These are phyloP conservation scores for Fusarium aywerte DNA, from an alignment of 2,329 filamentous ascomycete genomes.

Conservation along the genomic window DNA sequence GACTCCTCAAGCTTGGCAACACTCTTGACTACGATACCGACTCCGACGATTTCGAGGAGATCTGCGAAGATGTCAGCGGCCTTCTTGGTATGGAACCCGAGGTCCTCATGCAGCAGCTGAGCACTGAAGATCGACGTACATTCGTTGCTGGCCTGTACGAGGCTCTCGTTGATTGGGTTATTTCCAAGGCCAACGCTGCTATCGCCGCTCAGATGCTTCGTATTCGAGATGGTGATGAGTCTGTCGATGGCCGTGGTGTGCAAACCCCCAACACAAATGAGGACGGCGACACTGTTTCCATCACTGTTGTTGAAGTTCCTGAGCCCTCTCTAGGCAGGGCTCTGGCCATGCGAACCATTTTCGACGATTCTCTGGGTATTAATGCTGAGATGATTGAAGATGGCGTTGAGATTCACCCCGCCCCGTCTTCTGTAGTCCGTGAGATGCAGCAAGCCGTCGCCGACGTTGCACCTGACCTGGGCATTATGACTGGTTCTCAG, in stretches of 20 bases:
- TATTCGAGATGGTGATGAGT: conserved; percentile 73
- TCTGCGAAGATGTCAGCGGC: conserved; percentile 89
- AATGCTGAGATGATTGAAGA: conserved; percentile 98
- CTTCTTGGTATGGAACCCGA: conserved; percentile 90
- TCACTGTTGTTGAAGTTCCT: conserved; percentile 89
- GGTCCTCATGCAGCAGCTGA: conserved; percentile 79
- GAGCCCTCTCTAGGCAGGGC: conserved; percentile 85
- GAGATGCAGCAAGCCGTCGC: conserved; percentile 88
- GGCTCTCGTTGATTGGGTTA: conserved; percentile 93
- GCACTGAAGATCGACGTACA: conserved; percentile 83
- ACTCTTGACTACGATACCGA: conserved; percentile 87
- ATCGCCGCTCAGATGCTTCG: conserved; percentile 80
- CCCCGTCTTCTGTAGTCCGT: conserved; percentile 83
- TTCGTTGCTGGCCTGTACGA: conserved; percentile 92
- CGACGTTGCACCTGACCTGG: conserved; percentile 81
- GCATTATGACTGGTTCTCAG: conserved; percentile 73
- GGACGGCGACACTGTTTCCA: conserved; percentile 85
- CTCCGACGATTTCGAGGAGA: conserved; percentile 82
- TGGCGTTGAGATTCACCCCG: conserved; percentile 78
- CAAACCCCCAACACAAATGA: conserved; percentile 75
- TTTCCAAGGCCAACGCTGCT: conserved; percentile 85
- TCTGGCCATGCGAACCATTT: conserved; percentile 87
- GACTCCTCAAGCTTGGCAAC: conserved; percentile 90
- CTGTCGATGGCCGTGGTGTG: conserved; percentile 70
- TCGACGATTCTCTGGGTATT: conserved; percentile 92